Evolutionary conservation across 2,329 filamentous ascomycete genomes (phyloP).

Genomic region (Talaromyces marneffei): DNA sequence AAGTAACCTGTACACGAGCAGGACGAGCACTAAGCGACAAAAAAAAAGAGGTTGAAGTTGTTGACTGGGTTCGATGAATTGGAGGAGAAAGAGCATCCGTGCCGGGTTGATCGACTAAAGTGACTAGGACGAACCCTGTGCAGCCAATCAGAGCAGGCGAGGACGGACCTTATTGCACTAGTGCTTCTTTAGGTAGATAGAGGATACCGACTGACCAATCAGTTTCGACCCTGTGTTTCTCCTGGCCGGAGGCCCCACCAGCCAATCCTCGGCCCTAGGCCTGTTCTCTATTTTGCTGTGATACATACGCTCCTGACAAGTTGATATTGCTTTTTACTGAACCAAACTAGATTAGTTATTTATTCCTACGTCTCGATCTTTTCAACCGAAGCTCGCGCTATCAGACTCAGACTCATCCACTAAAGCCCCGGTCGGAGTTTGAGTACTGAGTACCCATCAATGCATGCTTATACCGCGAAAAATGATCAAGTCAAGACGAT

Average conservation of each 20-base stretch:
- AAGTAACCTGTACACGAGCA: neutral
- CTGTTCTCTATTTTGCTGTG: neutral
- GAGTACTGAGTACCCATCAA: too few relatives aligned
- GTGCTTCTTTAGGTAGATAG: neutral
- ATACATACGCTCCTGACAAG: too few relatives aligned
- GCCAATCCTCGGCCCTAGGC: neutral
- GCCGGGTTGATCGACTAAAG: neutral
- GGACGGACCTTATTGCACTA: neutral
- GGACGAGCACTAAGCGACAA: neutral
- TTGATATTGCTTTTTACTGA: too few relatives aligned
- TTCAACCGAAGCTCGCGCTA: too few relatives aligned
- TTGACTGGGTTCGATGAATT: neutral
- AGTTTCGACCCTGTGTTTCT: neutral
- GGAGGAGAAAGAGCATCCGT: neutral
- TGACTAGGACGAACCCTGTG: neutral
- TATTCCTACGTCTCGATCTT: too few relatives aligned
- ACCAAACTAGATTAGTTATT: too few relatives aligned
- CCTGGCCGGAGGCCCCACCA: slow-evolving; percentile 2
- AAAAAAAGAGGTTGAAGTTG: neutral
- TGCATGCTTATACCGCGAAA: slow-evolving; percentile 13
- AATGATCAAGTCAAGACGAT: slow-evolving; percentile 13
- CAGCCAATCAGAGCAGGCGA: neutral
- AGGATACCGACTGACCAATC: neutral
- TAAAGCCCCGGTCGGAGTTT: too few relatives aligned
- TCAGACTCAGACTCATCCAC: too few relatives aligned